phyloP scores from a whole-genome alignment of 345 rosid species.

The Populus pruinosa region DNA sequence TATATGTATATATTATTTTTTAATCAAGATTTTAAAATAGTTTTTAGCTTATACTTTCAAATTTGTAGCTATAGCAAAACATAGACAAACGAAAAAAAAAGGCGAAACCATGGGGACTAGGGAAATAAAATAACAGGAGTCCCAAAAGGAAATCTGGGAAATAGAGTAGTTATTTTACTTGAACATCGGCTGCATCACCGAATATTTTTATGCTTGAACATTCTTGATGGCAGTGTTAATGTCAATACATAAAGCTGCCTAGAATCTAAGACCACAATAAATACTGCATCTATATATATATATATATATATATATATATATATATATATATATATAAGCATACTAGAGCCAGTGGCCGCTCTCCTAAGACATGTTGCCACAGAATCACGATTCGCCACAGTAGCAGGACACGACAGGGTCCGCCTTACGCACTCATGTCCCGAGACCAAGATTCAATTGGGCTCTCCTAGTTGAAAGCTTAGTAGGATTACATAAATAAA shows the following conservation, averaged over 20 bases:
- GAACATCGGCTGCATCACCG: background rate
- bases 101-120: background rate
- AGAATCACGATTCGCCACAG: slow-evolving; percentile 28
- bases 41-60: too few relatives aligned
- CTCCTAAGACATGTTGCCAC: background rate
- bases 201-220: slow-evolving; percentile 23
- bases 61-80: too few relatives aligned
- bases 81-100: background rate
- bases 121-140: background rate
- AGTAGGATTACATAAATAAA: background rate
- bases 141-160: background rate
- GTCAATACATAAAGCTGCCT: slow-evolving; percentile 1
- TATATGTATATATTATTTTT: too few relatives aligned
- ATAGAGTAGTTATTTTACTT: background rate
- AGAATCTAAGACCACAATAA: slow-evolving; percentile 1
- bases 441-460: background rate
- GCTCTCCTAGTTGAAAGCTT: background rate
- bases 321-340: background rate
- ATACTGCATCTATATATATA: background rate
- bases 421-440: slow-evolving; percentile 6
- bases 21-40: too few relatives aligned
- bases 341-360: background rate
- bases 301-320: background rate
- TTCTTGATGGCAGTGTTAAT: slow-evolving; percentile 35
- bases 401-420: slow-evolving; percentile 1